phyloP scores from a whole-genome alignment of 176 grass and related monocot genomes.

The Themeda triandra region DNA sequence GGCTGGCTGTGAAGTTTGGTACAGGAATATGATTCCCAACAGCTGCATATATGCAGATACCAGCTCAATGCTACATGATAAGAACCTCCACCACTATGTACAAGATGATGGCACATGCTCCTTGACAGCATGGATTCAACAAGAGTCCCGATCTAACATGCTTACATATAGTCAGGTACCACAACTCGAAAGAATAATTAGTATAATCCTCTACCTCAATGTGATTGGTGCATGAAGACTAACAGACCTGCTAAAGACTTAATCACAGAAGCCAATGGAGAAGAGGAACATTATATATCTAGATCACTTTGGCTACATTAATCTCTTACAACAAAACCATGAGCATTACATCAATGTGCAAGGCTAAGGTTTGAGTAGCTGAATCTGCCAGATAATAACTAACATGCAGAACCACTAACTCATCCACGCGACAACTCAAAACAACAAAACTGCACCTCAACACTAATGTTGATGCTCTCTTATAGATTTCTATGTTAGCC shows the following conservation, averaged over 20 bases:
- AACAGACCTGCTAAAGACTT: not conserved
- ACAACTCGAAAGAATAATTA: not conserved
- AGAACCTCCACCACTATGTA: not conserved
- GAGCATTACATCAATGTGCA: not conserved
- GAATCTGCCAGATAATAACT: not conserved
- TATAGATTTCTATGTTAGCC: not conserved
- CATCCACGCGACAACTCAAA: not conserved
- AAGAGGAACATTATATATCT: not conserved
- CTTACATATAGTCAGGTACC: not conserved
- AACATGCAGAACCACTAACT: not conserved
- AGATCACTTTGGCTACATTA: not conserved
- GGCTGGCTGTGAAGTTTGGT: not conserved
- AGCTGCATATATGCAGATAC: not conserved
- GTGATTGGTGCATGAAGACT: not conserved
- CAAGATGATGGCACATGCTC: slow-evolving; percentile 8
- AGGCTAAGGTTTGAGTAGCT: not conserved
- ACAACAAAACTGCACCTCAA: slow-evolving; percentile 22
- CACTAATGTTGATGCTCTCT: not conserved
- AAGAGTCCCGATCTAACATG: not conserved
- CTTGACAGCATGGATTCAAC: not conserved
- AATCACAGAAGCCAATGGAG: not conserved
- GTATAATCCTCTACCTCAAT: not conserved
- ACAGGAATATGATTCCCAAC: slow-evolving; percentile 14
- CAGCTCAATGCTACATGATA: slow-evolving; percentile 17
- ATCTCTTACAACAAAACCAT: not conserved